Base-by-base conservation (phyloP, 2,329 filamentous ascomycete genomes). In the Claviceps lovelessii region DNA sequence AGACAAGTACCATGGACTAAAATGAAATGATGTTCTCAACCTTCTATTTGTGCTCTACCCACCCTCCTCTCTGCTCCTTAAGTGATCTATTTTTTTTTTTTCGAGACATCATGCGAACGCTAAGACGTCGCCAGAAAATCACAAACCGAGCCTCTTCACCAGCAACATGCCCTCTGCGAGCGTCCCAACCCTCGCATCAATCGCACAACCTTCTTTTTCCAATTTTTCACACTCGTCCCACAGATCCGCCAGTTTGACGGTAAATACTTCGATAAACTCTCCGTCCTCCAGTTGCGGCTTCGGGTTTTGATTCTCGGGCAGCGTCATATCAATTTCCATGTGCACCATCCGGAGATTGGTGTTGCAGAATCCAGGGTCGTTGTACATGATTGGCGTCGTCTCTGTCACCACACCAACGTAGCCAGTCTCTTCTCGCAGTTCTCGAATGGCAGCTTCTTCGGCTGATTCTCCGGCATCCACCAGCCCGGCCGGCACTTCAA, bases 211-310 rank as follows among this genome's bases (percentile, higher is more conserved):
- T 59, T 88, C 73, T 2, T 72, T 71, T 64, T 90, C 86, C 1
- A 90, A 72, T 59, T 68, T 76, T 65, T 81, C 80, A 64, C 83
- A 83, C 64, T 85, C 81, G 0, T 75, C 75, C 72, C 84, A 89
- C 44, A 91, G 67, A 15, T 76, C 72, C 23, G 69, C 72, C 47
- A 91, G 64, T 6, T 82, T 83, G 8, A 88, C 75, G 9, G 78
- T 80, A 62, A 91, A 90, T 39, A 84, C 83, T 66, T 90, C 86
- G 63, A 91, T 90, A 64, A 90, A 90, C 69, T 91, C 87, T 58
- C 82, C 84, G 31, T 90, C 86, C 65, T 91, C 86, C 7, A 90
- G 74, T 64, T 85, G 72, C 0, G 86, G 83, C 66, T 82, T 75
- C 1, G 80, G 81, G 53, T 86, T 74, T 64, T 84, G 78, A 64